These are phyloP conservation scores for Nakaseomyces kungkrabaensis DNA, from an alignment of 1,139 yeast genomes.

Conservation along the genomic window DNA sequence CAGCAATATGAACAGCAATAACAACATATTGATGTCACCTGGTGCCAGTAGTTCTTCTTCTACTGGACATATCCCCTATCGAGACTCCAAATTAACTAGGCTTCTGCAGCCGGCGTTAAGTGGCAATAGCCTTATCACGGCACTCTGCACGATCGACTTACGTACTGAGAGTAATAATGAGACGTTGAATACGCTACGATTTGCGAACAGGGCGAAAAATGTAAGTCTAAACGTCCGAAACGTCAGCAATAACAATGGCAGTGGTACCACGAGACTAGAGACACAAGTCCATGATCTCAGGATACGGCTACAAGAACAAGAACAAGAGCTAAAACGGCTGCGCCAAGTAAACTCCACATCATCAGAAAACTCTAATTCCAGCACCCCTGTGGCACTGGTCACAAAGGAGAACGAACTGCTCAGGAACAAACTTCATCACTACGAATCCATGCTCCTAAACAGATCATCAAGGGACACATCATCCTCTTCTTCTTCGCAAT, in stretches of 20 bases:
- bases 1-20: conserved; percentile 10
- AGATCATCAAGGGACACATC: neutral
- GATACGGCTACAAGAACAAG: neutral
- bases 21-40: neutral
- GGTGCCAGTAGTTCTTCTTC: conserved; percentile 14
- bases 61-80: conserved; percentile 64
- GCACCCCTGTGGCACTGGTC: conserved; percentile 5
- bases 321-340: conserved; percentile 4
- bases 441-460: conserved; percentile 19
- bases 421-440: conserved; percentile 31
- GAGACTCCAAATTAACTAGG: conserved; percentile 86
- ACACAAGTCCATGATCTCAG: conserved; percentile 26
- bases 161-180: conserved; percentile 53
- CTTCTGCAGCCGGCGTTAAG: conserved; percentile 84
- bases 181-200: conserved; percentile 76
- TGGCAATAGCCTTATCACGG: conserved; percentile 77
- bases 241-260: conserved; percentile 3
- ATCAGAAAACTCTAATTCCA: no score
- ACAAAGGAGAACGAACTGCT: conserved; percentile 16
- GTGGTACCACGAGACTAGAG: conserved; percentile 34
- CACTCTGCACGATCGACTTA: conserved; percentile 73
- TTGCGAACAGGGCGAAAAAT: conserved; percentile 90
- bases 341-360: neutral
- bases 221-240: conserved; percentile 55
- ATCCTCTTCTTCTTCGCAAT: neutral